These are phyloP conservation scores for Teunomyces funiuensis DNA, from an alignment of 805 yeast genomes.

Conservation along the genomic window DNA sequence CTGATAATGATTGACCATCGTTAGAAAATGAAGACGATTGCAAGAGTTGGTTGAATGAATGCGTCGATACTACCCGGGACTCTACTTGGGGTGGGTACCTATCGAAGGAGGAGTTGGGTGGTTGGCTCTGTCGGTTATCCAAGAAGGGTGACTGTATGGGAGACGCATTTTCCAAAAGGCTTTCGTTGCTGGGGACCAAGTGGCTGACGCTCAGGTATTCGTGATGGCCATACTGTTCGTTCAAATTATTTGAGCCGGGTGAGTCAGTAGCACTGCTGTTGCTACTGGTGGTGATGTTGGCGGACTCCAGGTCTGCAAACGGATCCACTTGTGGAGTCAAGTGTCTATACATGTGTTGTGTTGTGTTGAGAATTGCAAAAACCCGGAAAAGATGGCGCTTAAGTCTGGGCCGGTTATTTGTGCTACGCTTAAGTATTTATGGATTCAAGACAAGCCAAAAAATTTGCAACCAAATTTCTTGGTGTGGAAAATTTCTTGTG, in stretches of 20 bases:
- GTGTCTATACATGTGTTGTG: slow-evolving; percentile 1
- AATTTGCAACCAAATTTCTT: slow-evolving; percentile 5
- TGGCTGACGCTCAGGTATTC: background rate
- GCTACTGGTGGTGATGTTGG: background rate
- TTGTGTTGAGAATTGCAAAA: background rate
- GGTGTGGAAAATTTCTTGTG: slow-evolving; percentile 1
- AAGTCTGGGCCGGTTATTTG: background rate
- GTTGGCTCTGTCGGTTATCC: background rate
- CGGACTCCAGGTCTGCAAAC: slow-evolving; percentile 2
- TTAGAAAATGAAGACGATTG: background rate
- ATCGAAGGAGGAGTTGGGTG: background rate
- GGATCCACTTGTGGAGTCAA: background rate
- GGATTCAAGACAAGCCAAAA: background rate
- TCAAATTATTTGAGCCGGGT: background rate
- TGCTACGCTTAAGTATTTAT: slow-evolving; percentile 1
- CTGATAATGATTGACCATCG: background rate
- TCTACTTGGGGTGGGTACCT: background rate
- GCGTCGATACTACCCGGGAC: background rate
- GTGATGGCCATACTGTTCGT: background rate
- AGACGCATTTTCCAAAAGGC: background rate
- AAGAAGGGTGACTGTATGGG: background rate
- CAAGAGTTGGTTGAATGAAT: background rate
- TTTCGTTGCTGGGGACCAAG: slow-evolving; percentile 3
- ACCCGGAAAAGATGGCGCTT: too few relatives aligned
- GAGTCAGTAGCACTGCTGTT: background rate